Conservation (phyloP, 2,329 filamentous ascomycete species). For the Apiospora saccharicola region DNA sequence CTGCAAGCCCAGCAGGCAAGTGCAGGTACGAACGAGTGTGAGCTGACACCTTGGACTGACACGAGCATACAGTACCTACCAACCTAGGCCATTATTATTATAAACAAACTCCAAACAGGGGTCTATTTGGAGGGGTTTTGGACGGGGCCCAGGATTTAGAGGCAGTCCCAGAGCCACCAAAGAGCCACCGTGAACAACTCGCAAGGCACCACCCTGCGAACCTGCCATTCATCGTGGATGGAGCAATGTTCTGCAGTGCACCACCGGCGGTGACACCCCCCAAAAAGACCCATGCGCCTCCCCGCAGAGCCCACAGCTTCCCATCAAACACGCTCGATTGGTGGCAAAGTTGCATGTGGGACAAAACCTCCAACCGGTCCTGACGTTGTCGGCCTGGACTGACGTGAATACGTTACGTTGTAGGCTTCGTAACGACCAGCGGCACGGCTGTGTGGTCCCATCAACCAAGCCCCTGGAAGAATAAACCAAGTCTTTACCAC, state of each 20-base stretch:
- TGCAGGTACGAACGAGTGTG: too few species aligned
- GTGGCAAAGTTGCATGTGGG: constrained; percentile 12
- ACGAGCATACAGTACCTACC: not conserved
- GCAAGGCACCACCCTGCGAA: not conserved
- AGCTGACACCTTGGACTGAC: not conserved
- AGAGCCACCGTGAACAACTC: too few species aligned
- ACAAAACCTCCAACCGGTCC: not conserved
- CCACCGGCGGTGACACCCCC: not conserved
- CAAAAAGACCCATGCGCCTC: not conserved
- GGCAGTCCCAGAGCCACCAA: not conserved
- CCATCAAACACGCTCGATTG: not conserved
- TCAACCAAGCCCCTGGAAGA: not conserved
- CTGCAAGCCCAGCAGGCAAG: not conserved
- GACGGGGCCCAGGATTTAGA: not conserved
- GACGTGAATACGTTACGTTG: constrained; percentile 18
- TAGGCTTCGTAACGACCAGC: constrained; percentile 9
- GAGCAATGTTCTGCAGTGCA: constrained; percentile 5
- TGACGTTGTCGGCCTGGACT: constrained; percentile 8
- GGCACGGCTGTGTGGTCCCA: not conserved
- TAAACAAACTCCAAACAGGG: not conserved
- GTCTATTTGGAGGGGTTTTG: not conserved
- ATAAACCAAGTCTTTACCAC: too few species aligned
- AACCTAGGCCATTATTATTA: not conserved
- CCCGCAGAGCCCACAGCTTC: not conserved
- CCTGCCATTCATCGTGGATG: not conserved